Conservation (phyloP, 371 early-diverging fungal species). For the Coemansia sp. region DNA sequence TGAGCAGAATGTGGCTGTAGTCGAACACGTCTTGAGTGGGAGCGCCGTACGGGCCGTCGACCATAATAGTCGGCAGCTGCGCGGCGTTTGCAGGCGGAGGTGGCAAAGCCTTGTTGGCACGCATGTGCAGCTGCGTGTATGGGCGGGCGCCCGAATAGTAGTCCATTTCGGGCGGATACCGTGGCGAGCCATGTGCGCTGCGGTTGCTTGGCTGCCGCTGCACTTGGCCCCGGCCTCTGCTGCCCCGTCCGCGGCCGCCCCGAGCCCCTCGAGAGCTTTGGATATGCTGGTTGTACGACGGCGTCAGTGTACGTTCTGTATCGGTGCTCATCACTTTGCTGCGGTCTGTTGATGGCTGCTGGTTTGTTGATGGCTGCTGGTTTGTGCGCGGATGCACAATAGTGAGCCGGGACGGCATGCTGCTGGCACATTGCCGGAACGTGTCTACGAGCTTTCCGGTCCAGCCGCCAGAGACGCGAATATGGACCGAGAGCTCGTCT, state of each 20-base stretch:
- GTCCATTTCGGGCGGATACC: conserved; percentile 26
- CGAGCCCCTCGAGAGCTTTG: background rate
- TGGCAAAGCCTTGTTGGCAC: conserved; percentile 18
- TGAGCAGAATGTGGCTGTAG: conserved; percentile 67
- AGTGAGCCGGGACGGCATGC: background rate
- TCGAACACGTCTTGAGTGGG: conserved; percentile 81
- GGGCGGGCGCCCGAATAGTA: conserved; percentile 5
- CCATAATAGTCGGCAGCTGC: conserved; percentile 62
- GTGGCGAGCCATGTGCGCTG: background rate
- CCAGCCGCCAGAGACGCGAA: conserved; percentile 78
- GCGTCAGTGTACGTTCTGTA: conserved; percentile 6
- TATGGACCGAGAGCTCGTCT: conserved; percentile 73
- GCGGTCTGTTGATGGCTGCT: background rate
- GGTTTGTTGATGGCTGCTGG: background rate
- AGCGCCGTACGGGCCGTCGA: conserved; percentile 84
- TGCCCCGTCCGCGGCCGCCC: background rate
- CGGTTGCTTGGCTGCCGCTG: conserved; percentile 10
- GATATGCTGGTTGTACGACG: conserved; percentile 1
- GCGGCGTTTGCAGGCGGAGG: conserved; percentile 2
- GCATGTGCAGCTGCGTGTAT: background rate
- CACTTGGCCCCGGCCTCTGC: background rate
- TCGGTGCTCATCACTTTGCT: background rate
- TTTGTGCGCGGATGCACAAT: background rate
- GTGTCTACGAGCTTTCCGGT: conserved; percentile 64
- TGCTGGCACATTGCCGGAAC: conserved; percentile 39